phyloP scores from a whole-genome alignment of 768 basidiomycete genomes.

The Lyophyllum decastes region DNA sequence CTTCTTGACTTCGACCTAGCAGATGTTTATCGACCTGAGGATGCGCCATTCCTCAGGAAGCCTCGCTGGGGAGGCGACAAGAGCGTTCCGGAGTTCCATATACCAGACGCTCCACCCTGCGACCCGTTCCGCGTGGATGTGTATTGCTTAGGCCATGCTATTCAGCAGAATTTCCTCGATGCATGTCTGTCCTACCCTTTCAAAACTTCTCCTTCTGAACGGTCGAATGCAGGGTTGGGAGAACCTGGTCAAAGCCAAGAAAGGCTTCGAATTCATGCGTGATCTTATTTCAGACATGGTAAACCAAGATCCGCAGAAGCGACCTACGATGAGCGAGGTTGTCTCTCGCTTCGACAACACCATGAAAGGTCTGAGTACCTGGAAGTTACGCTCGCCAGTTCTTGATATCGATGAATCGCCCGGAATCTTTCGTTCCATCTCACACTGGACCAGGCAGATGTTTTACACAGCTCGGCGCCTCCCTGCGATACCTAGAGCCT shows the following conservation, averaged over 20 bases:
- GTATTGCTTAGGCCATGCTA: slow-evolving; percentile 3
- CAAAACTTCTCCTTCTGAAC: not conserved
- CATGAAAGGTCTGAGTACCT: slow-evolving; percentile 20
- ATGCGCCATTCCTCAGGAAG: not conserved
- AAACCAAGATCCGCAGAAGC: slow-evolving; percentile 29
- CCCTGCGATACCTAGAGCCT: slow-evolving; percentile 8
- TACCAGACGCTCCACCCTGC: slow-evolving; percentile 1
- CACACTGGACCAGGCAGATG: slow-evolving; percentile 11
- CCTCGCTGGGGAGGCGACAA: slow-evolving; percentile 7
- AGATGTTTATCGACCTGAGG: not conserved
- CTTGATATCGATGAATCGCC: not conserved
- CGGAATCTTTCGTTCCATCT: not conserved
- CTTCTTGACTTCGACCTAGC: not conserved
- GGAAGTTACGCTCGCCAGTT: slow-evolving; percentile 33
- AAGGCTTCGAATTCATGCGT: slow-evolving; percentile 30
- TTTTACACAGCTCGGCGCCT: not conserved
- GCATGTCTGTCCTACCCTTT: not conserved
- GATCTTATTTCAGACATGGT: slow-evolving; percentile 35
- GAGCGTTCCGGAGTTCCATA: slow-evolving; percentile 1
- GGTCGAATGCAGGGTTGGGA: not conserved
- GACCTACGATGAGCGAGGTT: slow-evolving; percentile 38
- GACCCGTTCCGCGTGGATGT: slow-evolving; percentile 12
- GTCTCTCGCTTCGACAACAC: slow-evolving; percentile 31
- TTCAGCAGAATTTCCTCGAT: not conserved
- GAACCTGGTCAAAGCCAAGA: not conserved